Evolutionary conservation across 1,284 basidiomycete species (phyloP).

Genomic region (Ustilago shanxiensis): DNA sequence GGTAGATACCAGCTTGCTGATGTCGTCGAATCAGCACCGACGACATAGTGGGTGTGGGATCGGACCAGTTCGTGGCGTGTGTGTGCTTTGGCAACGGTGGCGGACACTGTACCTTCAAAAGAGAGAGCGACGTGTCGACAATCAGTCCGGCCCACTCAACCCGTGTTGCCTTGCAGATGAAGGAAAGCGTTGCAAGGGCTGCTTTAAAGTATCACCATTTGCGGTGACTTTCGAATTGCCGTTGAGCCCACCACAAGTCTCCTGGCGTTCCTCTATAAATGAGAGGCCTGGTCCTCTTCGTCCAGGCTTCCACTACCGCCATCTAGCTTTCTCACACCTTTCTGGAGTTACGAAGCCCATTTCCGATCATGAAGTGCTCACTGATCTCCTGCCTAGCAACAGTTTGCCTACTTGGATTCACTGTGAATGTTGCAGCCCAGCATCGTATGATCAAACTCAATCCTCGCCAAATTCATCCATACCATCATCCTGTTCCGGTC

Average conservation of each 20-base stretch:
- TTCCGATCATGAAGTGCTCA: neutral
- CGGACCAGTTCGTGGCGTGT: neutral
- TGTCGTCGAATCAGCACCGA: neutral
- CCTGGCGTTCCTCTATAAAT: neutral
- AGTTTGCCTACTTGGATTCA: neutral
- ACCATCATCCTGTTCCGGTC: neutral
- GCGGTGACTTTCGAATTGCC: too few species aligned
- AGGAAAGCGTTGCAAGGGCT: neutral
- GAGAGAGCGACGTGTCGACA: neutral
- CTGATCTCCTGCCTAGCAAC: neutral
- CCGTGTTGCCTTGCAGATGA: neutral
- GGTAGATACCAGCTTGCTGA: too few species aligned
- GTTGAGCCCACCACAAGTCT: neutral
- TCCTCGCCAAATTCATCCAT: neutral
- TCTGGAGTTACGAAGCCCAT: too few species aligned
- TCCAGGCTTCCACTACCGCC: too few species aligned
- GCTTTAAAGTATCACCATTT: neutral
- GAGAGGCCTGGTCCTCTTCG: neutral
- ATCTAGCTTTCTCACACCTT: too few species aligned
- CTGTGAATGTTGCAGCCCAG: neutral
- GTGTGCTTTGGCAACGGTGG: neutral
- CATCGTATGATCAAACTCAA: conserved; percentile 16
- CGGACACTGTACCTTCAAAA: conserved; percentile 3
- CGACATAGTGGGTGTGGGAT: neutral
- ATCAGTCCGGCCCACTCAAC: neutral